Conservation (phyloP, 768 basidiomycete genomes). For the Lenzites betulinus region DNA sequence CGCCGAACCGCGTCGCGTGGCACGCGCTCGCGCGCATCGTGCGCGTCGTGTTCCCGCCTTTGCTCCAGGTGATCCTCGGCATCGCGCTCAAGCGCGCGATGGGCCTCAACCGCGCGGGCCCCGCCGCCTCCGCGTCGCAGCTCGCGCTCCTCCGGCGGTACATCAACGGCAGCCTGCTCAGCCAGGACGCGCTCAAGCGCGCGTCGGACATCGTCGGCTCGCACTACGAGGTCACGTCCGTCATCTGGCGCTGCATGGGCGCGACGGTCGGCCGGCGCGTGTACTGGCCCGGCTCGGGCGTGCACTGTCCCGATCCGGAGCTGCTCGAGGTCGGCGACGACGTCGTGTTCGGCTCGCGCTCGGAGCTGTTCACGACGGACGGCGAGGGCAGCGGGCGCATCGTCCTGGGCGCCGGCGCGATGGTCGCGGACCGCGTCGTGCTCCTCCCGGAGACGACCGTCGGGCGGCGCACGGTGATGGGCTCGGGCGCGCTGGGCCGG, state of each 20-base stretch:
- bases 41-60: constrained; percentile 39
- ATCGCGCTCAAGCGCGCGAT: constrained; percentile 45
- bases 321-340: constrained; percentile 50
- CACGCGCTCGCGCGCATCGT: constrained; percentile 44
- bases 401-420: constrained; percentile 45
- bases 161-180: constrained; percentile 42
- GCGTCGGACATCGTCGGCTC: constrained; percentile 46
- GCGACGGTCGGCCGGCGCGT: constrained; percentile 50
- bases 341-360: constrained; percentile 51
- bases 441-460: constrained; percentile 46
- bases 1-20: constrained; percentile 43
- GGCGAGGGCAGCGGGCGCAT: constrained; percentile 43
- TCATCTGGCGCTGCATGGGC: constrained; percentile 49
- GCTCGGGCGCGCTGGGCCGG: constrained; percentile 47
- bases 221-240: constrained; percentile 50
- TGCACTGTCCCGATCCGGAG: constrained; percentile 50
- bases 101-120: constrained; percentile 40
- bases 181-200: constrained; percentile 38
- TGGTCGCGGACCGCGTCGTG: constrained; percentile 54
- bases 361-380: constrained; percentile 48
- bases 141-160: constrained; percentile 39
- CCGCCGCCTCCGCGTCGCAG: constrained; percentile 33
- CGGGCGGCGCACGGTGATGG: constrained; percentile 46
- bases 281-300: constrained; percentile 51
- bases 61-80: constrained; percentile 42